Base-by-base conservation (phyloP, 805 yeast species). In the Yarrowia osloensis region DNA sequence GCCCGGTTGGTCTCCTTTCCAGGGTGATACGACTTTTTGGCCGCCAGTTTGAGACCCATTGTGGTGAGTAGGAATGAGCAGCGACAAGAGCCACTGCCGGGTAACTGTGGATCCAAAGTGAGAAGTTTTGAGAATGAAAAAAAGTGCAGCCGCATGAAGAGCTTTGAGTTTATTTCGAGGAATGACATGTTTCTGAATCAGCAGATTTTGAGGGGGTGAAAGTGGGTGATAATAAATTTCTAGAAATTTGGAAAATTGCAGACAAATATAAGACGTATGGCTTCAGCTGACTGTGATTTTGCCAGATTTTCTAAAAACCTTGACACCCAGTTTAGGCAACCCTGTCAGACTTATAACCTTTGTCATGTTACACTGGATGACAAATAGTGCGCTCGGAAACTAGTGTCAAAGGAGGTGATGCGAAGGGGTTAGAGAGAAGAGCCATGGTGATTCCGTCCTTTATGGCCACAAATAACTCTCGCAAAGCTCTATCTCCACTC, bases 11-110 rank as follows among this genome's bases (percentile, higher is more conserved):
- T 21, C 49, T 57, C 49, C 28, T 57, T 57, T 4, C 37, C 63
- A 1, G 63, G 63, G 21, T 57, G 63, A 17, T 57, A 57, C 63
- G 63, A 39, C 49, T 57, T 57, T 28, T 57, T 37, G 5, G 63
- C 6, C 26, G 63, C 63, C 37, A 57, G 28, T 28, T 57, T 57
- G 21, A 57, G 49, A 13, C 49, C 49, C 63, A 57, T 57, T 15
- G 15, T n/a, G 24, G 35, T 12, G 35, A 13, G 35, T 9, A 22
- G 12, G 17, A n/a, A n/a, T n/a, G n/a, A n/a, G n/a, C n/a, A n/a
- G 24, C 2, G 26, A n/a, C 12, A 24, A 9, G 28, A 17, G 19
- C 22, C n/a, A 54, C 46, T n/a, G 46, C 24, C 21, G 62, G 46
- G 62, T 37, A 54, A 50, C 57, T 17, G n/a, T 4, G 19, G 15